Base-by-base conservation (phyloP, 139 green algal genomes). In the Pleodorina starrii region DNA sequence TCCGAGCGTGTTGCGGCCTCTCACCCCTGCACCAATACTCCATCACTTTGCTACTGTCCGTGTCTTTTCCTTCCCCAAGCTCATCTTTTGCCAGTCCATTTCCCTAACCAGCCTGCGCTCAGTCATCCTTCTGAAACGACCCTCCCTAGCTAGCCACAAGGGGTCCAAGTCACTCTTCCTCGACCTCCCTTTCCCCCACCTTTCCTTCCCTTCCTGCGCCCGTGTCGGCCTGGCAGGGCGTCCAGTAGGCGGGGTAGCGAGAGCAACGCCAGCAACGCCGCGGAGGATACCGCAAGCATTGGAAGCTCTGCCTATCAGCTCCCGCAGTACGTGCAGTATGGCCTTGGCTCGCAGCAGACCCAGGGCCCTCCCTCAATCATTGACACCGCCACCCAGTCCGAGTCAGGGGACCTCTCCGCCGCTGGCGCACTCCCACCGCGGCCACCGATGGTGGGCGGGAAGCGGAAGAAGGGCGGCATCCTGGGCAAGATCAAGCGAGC, bases 401-500 rank as follows among this genome's bases (percentile, higher is more conserved):
- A 68, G 14, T 32, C 57, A 5, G 17, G 5, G 57, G 57, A 68
- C 14, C 63, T 19, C n/a, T 42, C 71, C 19, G 17, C 38, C 38
- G 42, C 27, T 2, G 72, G 72, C 19, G 74, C 36, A 9, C 36
- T 43, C 11, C 74, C 74, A 19, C 74, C 29, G 3, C 74, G 1
- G 74, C 74, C 74, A 36, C 69, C 35, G 21, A 19, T 16, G 43
- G 19, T 43, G 27, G 74, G 44, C 19, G 44, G 27, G n/a, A 84
- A 84, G 76, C 32, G 21, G 19, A 84, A 84, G 76, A 69, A 69
- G 76, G 48, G 32, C 48, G 48, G 76, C 48, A n/a, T 84, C 10
- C 48, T 84, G 48, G 48, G 76, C 48, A 84, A 69, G 32, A 57
- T 84, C 32, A 84, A 84, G 48, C 76, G 76, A 19, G 76, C 48